Conservation (phyloP, 257 asterid species). For the Cruciata laevipes region DNA sequence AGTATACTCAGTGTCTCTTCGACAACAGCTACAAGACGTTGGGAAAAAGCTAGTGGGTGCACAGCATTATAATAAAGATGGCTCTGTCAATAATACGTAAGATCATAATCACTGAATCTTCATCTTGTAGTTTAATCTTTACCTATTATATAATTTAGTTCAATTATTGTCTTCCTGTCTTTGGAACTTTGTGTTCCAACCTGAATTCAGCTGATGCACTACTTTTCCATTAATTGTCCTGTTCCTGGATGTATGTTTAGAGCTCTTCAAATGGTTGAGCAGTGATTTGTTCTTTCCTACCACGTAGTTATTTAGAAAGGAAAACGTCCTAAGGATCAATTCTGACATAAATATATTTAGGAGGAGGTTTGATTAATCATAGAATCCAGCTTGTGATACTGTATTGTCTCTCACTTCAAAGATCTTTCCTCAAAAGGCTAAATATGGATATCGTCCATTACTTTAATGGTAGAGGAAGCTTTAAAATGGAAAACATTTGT, state of each 20-base stretch:
- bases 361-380: background rate
- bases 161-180: background rate
- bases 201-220: background rate
- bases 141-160: background rate
- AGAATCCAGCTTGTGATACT: background rate
- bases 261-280: background rate
- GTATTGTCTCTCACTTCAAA: background rate
- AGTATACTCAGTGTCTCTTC: conserved; percentile 90
- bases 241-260: background rate
- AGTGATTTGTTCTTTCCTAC: background rate
- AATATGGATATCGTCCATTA: background rate
- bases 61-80: conserved; percentile 97
- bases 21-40: conserved; percentile 90
- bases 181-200: background rate
- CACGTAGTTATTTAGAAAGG: background rate
- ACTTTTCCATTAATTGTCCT: background rate
- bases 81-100: conserved; percentile 59
- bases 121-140: background rate
- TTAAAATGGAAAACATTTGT: background rate
- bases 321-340: background rate
- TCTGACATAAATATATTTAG: background rate
- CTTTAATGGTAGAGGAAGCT: background rate
- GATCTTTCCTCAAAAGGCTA: background rate
- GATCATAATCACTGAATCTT: conserved; percentile 8
- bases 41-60: conserved; percentile 99